Conservation (phyloP, 2,329 filamentous ascomycete genomes). For the Nothomitra cinnamomea region DNA sequence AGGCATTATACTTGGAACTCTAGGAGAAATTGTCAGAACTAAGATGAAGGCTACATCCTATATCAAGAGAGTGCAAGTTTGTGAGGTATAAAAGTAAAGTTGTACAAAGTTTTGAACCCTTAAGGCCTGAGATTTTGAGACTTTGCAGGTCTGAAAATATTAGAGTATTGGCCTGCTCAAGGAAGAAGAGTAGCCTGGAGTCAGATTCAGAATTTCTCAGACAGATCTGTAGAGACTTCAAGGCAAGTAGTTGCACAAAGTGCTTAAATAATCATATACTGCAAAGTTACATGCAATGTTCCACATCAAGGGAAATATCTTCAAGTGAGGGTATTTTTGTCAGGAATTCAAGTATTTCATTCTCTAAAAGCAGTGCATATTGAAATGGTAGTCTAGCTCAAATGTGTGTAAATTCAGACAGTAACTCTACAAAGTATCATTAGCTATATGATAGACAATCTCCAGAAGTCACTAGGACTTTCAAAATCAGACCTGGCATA, state of each 20-base stretch:
- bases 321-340: not conserved
- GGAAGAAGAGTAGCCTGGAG: not conserved
- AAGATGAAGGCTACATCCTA: not conserved
- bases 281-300: not conserved
- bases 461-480: not conserved
- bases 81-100: not conserved
- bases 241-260: not conserved
- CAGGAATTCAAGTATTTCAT: not conserved
- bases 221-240: not conserved
- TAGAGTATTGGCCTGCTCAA: not conserved
- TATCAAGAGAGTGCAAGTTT: not conserved
- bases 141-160: not conserved
- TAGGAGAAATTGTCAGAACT: not conserved
- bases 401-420: not conserved
- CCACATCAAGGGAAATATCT: not conserved
- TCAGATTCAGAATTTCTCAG: not conserved
- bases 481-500: not conserved
- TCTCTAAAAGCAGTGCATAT: not conserved
- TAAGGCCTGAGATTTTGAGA: not conserved
- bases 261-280: not conserved
- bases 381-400: not conserved
- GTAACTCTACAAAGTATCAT: not conserved
- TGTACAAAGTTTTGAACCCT: not conserved
- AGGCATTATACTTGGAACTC: not conserved
- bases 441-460: not conserved